Evolutionary conservation across 495 filamentous ascomycete genomes (phyloP), one percentile per base, ranked within the genome.

Genomic region (Xylaria venustula): DNA sequence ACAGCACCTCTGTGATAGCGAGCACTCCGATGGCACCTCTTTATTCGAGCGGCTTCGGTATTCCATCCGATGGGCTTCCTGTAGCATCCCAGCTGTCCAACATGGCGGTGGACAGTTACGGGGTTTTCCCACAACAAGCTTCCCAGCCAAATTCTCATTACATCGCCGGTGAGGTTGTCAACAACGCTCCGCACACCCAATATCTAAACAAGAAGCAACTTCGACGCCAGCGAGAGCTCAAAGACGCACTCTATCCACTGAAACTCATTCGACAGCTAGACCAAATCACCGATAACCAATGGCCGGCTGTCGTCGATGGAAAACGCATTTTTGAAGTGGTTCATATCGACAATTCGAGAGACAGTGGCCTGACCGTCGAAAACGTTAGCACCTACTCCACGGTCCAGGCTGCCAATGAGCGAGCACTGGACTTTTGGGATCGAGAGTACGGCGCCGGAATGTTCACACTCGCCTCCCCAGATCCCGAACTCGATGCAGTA

Each of bases 331-430:
- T 57, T 12, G 28, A 42, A 11, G 54, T 57, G 19, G 30, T 37
- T 1, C 54, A 57, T 25, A 17, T 57, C 42, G 36, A 48, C 42
- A 36, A 25, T 19, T 47, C 42, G 42, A 44, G 22, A 37, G 42
- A 37, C 14, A 23, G 30, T 1, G 26, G 42, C 28, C 54, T 47
- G 30, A 47, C 19, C 26, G 42, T 57, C 28, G 54, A 57, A 19
- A 46, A 47, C 15, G 42, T 57, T 57, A 41, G 55, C 30, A 58
- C 44, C 45, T 58, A 58, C 26, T n/a, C 45, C 30, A 49, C 17
- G 17, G 23, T 40, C 6, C 20, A 50, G 45, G 44, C 55, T 11
- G 55, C 55, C 20, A 58, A 58, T 40, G 15, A 49, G 3, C 45
- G 55, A 28, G 23, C 23, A 3, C 32, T 58, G 23, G 55, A 58